phyloP scores from a whole-genome alignment of 2,329 filamentous ascomycete genomes.

The Chrysoporthe deuterocubensis region DNA sequence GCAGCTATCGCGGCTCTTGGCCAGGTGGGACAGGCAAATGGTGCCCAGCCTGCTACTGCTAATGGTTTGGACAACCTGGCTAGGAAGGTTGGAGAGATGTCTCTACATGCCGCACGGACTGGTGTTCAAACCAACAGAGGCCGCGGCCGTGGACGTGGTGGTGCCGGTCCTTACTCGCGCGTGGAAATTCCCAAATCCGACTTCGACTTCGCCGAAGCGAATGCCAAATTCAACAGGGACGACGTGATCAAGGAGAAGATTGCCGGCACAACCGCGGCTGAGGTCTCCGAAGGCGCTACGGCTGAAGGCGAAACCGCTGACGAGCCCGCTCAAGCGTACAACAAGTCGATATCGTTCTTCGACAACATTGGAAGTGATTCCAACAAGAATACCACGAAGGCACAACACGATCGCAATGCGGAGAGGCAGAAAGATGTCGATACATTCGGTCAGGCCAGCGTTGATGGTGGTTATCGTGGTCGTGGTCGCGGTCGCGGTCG shows the following conservation, averaged over 20 bases:
- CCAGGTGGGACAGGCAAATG: slow-evolving; percentile 38
- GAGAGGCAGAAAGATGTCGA: slow-evolving; percentile 50
- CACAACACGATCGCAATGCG: slow-evolving; percentile 86
- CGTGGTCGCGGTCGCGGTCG: slow-evolving; percentile 71
- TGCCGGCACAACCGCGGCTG: slow-evolving; percentile 68
- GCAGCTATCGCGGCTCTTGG: slow-evolving; percentile 76
- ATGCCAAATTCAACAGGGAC: slow-evolving; percentile 87
- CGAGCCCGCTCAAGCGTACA: slow-evolving; percentile 63
- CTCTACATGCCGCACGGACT: slow-evolving; percentile 61
- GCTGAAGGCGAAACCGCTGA: slow-evolving; percentile 14
- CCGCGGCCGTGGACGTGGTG: slow-evolving; percentile 32
- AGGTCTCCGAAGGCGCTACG: slow-evolving; percentile 48
- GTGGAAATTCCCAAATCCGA: slow-evolving; percentile 89
- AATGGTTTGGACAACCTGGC: slow-evolving; percentile 71
- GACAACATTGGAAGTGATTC: slow-evolving; percentile 97
- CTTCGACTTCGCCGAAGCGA: slow-evolving; percentile 87
- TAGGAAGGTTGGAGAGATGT: slow-evolving; percentile 78
- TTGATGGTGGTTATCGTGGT: slow-evolving; percentile 77
- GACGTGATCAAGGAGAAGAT: slow-evolving; percentile 88
- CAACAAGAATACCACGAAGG: slow-evolving; percentile 75
- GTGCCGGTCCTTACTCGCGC: slow-evolving; percentile 59
- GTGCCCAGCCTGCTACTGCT: slow-evolving; percentile 42
- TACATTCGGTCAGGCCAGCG: slow-evolving; percentile 94
- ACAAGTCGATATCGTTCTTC: slow-evolving; percentile 90
- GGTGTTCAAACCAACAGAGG: slow-evolving; percentile 50